Evolutionary conservation across 345 rosid species (phyloP).

Genomic region (Pistacia atlantica): DNA sequence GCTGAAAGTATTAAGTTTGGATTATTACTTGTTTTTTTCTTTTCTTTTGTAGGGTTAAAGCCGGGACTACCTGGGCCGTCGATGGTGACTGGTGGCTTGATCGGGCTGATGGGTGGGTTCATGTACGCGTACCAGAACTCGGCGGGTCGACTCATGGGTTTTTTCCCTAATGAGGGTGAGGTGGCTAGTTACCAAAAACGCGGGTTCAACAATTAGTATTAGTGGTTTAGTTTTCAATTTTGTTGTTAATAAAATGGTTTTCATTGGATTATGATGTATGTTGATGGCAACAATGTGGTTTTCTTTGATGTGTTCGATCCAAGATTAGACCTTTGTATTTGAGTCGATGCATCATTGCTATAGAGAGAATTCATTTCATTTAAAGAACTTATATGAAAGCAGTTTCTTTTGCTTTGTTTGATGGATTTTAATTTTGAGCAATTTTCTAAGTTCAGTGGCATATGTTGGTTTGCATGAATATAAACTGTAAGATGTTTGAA

Average conservation of each 20-base stretch:
- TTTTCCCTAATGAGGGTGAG: constrained; percentile 90
- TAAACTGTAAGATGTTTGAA: not conserved
- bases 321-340: not conserved
- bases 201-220: constrained; percentile 30
- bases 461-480: not conserved
- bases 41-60: constrained; percentile 59
- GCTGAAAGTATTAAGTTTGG: not conserved
- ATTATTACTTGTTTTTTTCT: not conserved
- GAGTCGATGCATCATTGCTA: not conserved
- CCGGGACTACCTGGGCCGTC: constrained; percentile 92
- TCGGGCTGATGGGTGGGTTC: constrained; percentile 97
- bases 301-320: not conserved
- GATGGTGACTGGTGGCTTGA: constrained; percentile 97
- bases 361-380: not conserved
- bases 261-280: not conserved
- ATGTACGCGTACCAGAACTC: constrained; percentile 99
- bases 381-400: not conserved
- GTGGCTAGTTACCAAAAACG: constrained; percentile 70
- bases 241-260: constrained; percentile 11
- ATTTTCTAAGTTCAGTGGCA: not conserved
- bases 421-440: not conserved
- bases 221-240: not conserved
- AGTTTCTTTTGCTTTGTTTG: not conserved
- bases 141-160: constrained; percentile 91
- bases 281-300: not conserved